Conservation (phyloP, 352 stramenopile genomes). For the Sclerospora graminicola region DNA sequence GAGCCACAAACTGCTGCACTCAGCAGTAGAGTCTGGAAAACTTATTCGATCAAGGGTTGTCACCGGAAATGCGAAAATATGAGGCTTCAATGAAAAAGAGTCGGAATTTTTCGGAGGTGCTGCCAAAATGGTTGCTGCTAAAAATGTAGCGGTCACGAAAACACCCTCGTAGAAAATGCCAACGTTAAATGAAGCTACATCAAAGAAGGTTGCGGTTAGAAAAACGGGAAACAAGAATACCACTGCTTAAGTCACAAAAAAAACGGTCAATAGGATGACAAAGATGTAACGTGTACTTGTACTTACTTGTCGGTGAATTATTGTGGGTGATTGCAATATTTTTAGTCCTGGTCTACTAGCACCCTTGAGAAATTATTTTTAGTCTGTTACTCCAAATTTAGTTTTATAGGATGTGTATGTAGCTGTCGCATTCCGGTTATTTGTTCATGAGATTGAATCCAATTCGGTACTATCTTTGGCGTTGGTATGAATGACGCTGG, state of each 20-base stretch:
- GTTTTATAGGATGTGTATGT: no score
- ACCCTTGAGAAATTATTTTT: conserved; percentile 44
- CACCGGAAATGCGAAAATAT: conserved; percentile 54
- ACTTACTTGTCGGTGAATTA: conserved; percentile 27
- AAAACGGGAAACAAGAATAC: conserved; percentile 49
- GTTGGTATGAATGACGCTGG: no score
- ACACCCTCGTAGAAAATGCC: conserved; percentile 1
- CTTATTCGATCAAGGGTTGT: conserved; percentile 79
- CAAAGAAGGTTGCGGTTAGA: conserved; percentile 48
- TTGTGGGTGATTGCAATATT: conserved; percentile 76
- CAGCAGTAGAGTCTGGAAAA: conserved; percentile 76
- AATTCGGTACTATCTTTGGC: no score
- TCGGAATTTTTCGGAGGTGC: conserved; percentile 49
- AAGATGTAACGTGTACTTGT: conserved; percentile 45
- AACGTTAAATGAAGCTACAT: conserved; percentile 29
- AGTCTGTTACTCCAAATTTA: not conserved
- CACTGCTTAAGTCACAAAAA: conserved; percentile 28
- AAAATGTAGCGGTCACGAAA: conserved; percentile 62
- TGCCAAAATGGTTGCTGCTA: conserved; percentile 56
- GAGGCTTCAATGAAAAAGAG: conserved; percentile 47
- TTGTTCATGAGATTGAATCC: no score
- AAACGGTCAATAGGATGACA: conserved; percentile 41
- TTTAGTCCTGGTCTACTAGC: no score
- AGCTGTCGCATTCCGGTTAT: no score
- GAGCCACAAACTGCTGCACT: conserved; percentile 84